Conservation (phyloP, 2,329 filamentous ascomycete genomes). For the Endoconidiophora polonica region DNA sequence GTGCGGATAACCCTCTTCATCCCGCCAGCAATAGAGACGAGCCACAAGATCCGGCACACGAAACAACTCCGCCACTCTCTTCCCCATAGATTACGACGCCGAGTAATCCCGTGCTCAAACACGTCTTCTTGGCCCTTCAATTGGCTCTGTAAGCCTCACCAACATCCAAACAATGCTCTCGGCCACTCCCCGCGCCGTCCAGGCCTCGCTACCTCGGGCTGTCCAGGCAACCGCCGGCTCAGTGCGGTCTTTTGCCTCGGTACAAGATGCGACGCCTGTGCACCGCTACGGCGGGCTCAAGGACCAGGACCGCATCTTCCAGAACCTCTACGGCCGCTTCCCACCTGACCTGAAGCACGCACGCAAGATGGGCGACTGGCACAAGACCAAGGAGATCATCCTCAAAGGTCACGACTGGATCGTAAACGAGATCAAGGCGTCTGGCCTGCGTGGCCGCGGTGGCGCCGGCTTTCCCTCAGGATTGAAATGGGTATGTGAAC, state of each 20-base stretch:
- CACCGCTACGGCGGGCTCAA: slow-evolving; percentile 73
- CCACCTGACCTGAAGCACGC: slow-evolving; percentile 82
- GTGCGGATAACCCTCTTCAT: too few species aligned
- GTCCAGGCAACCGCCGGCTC: slow-evolving; percentile 23
- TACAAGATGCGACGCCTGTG: slow-evolving; percentile 46
- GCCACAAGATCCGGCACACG: too few species aligned
- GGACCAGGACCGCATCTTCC: slow-evolving; percentile 97
- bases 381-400: slow-evolving; percentile 98
- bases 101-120: too few species aligned
- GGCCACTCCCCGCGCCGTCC: slow-evolving; percentile 25
- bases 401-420: slow-evolving; percentile 96
- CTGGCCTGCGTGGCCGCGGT: slow-evolving; percentile 84
- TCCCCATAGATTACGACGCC: too few species aligned
- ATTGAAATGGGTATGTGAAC: slow-evolving; percentile 78
- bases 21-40: too few species aligned
- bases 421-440: slow-evolving; percentile 93
- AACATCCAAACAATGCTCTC: slow-evolving; percentile 26
- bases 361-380: slow-evolving; percentile 97
- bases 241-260: slow-evolving; percentile 61
- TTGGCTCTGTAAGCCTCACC: slow-evolving; percentile 15
- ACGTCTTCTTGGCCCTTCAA: slow-evolving; percentile 13
- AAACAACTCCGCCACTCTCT: too few species aligned
- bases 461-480: slow-evolving; percentile 96
- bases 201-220: slow-evolving; percentile 20
- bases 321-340: slow-evolving; percentile 91